Percentiles rank a stretch among this genome's conserved stretches.
phyloP scores from a whole-genome alignment of 768 basidiomycete genomes.

The Mycena polygramma region DNA sequence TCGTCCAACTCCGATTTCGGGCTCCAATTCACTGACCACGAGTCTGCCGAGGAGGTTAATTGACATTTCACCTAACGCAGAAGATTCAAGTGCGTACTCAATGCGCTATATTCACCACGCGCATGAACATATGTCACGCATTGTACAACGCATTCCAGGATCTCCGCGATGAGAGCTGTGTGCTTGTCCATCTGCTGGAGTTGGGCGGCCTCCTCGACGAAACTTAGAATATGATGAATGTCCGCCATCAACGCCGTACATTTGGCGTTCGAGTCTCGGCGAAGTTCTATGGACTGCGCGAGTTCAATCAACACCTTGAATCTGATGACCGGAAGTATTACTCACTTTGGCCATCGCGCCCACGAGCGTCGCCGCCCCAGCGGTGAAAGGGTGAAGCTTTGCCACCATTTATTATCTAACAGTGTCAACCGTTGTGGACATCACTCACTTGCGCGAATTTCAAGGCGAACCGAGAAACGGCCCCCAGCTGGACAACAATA shows the following conservation, averaged over 20 bases:
- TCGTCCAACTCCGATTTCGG: too few relatives aligned
- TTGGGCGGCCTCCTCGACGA: not conserved
- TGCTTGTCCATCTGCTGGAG: too few relatives aligned
- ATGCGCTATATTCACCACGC: too few relatives aligned
- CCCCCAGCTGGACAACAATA: not conserved
- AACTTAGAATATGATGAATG: not conserved
- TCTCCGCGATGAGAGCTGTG: not conserved
- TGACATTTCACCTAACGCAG: too few relatives aligned
- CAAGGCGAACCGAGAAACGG: not conserved
- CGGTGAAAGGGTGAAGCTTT: constrained; percentile 1
- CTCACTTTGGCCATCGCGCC: not conserved
- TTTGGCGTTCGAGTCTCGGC: not conserved
- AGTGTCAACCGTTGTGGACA: too few relatives aligned
- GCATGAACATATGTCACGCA: not conserved
- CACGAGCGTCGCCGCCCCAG: not conserved
- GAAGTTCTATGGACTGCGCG: not conserved
- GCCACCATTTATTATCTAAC: not conserved
- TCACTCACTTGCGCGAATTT: constrained; percentile 1
- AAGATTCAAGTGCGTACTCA: too few relatives aligned
- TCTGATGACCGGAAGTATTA: not conserved
- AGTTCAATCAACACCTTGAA: too few relatives aligned
- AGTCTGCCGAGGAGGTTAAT: too few relatives aligned
- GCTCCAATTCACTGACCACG: too few relatives aligned
- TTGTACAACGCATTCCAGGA: not conserved
- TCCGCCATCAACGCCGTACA: not conserved